Percentiles rank a stretch among this genome's conserved stretches.
Conservation (phyloP, 768 basidiomycete genomes). For the Gyrodon lividus region DNA sequence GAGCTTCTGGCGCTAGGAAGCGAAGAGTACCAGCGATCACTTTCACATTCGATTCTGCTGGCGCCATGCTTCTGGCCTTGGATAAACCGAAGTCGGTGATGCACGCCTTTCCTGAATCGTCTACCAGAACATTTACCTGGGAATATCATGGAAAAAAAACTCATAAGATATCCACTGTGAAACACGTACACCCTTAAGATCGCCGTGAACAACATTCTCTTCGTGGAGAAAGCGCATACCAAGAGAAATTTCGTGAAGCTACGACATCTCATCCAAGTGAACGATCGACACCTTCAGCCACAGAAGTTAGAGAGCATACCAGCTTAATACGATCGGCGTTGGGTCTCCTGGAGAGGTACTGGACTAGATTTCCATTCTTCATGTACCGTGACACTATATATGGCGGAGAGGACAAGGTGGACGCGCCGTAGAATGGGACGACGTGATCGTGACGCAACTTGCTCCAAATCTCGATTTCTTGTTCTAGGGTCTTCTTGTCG, state of each 20-base stretch:
- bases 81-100: conserved; percentile 37
- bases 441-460: conserved; percentile 10
- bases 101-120: conserved; percentile 29
- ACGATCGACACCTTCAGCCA: too few relatives aligned
- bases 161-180: neutral
- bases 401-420: conserved; percentile 1
- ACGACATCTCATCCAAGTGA: neutral
- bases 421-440: conserved; percentile 14
- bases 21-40: conserved; percentile 26
- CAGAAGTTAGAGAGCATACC: neutral
- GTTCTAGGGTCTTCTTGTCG: neutral
- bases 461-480: conserved; percentile 14
- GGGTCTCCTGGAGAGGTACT: conserved; percentile 2
- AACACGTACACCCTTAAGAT: conserved; percentile 27
- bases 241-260: conserved; percentile 13
- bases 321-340: neutral
- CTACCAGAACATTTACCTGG: conserved; percentile 34
- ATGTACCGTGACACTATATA: conserved; percentile 12
- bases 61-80: conserved; percentile 16
- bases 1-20: conserved; percentile 33
- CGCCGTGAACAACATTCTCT: conserved; percentile 26
- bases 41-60: conserved; percentile 16
- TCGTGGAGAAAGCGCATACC: conserved; percentile 16
- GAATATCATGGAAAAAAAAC: neutral
- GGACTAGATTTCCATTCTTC: conserved; percentile 6